Evolutionary conservation across 2,329 filamentous ascomycete species (phyloP).

Genomic region (Aspergillus costaricaensis): DNA sequence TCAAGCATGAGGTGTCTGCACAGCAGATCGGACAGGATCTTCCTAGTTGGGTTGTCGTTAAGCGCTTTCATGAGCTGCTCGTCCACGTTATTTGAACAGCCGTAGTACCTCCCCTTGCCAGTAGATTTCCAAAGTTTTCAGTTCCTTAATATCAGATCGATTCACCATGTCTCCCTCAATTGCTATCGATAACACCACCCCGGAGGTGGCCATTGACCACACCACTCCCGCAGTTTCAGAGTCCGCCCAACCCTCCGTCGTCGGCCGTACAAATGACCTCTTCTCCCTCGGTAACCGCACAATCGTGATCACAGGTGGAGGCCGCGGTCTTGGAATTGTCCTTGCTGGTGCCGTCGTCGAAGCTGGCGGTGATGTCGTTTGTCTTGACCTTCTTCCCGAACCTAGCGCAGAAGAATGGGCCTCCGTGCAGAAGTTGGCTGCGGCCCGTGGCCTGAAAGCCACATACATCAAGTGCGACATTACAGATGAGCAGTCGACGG

Average conservation of each 20-base stretch:
- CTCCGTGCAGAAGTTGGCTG: constrained; percentile 45
- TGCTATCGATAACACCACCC: neutral
- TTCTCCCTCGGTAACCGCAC: constrained; percentile 50
- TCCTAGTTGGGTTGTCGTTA: constrained; percentile 22
- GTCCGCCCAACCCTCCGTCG: constrained; percentile 34
- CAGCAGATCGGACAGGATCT: neutral
- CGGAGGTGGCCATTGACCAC: constrained; percentile 23
- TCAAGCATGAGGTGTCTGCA: neutral
- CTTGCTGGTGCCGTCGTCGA: constrained; percentile 54
- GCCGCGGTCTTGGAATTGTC: constrained; percentile 54
- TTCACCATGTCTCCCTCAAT: constrained; percentile 25
- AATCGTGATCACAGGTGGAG: constrained; percentile 53
- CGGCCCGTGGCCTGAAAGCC: constrained; percentile 35
- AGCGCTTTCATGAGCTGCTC: constrained; percentile 12
- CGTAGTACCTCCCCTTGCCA: neutral
- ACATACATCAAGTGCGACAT: constrained; percentile 52
- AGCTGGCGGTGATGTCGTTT: constrained; percentile 53
- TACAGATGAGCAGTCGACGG: constrained; percentile 47
- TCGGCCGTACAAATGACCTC: constrained; percentile 31
- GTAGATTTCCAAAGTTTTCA: neutral
- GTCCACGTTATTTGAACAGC: neutral
- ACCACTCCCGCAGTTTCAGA: constrained; percentile 30
- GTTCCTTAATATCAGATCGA: neutral
- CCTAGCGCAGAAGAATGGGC: constrained; percentile 43
- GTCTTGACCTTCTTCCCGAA: constrained; percentile 48